Percentiles rank a stretch among this genome's conserved stretches.
Evolutionary conservation across 345 rosid species (phyloP).

Genomic region (Rhodamnia rubescens): DNA sequence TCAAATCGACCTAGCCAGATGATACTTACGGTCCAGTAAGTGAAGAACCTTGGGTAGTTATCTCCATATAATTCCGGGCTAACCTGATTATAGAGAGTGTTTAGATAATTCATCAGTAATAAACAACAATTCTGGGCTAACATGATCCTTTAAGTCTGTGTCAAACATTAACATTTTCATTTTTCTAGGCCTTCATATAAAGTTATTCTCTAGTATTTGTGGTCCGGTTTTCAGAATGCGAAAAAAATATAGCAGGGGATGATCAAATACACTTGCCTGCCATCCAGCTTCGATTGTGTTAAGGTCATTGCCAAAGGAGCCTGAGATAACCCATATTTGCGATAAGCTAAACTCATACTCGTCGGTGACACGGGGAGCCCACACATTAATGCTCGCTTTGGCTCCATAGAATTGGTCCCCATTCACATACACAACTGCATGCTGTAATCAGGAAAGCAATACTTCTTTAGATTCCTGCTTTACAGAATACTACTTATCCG

Average conservation of each 20-base stretch:
- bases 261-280: conserved; percentile 43
- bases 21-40: conserved; percentile 87
- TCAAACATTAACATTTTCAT: background rate
- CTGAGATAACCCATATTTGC: conserved; percentile 93
- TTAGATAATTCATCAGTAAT: background rate
- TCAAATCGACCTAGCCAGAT: background rate
- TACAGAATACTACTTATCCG: background rate
- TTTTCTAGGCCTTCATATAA: background rate
- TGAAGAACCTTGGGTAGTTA: conserved; percentile 88
- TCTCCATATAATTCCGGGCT: conserved; percentile 97
- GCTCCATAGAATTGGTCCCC: conserved; percentile 94
- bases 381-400: conserved; percentile 83
- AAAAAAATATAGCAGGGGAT: background rate
- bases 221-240: background rate
- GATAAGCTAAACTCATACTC: conserved; percentile 87
- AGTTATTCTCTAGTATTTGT: background rate
- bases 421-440: conserved; percentile 85
- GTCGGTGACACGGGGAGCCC: conserved; percentile 73
- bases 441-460: conserved; percentile 27
- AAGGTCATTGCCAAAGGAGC: conserved; percentile 85
- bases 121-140: background rate
- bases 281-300: conserved; percentile 99
- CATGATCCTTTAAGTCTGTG: background rate
- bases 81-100: conserved; percentile 34
- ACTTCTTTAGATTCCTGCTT: background rate